These are phyloP conservation scores for Rhinocladiella mackenziei DNA, from an alignment of 2,329 filamentous ascomycete genomes.

Conservation along the genomic window DNA sequence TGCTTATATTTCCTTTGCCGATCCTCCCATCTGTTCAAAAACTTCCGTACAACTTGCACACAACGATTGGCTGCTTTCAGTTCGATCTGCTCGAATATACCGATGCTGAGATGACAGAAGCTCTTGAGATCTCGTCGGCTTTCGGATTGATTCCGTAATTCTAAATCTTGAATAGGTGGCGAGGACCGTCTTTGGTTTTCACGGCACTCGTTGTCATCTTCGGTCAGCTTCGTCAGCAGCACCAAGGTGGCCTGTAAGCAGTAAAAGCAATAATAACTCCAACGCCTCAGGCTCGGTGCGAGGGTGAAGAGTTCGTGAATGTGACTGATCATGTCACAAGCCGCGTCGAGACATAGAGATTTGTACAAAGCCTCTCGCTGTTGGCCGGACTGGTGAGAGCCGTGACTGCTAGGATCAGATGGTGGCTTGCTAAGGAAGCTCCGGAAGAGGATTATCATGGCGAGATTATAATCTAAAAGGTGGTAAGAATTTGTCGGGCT, in stretches of 20 bases:
- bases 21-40: not conserved
- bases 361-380: too few relatives aligned
- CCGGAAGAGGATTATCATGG: constrained; percentile 1
- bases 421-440: not conserved
- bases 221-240: constrained; percentile 13
- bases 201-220: not conserved
- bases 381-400: constrained; percentile 10
- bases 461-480: constrained; percentile 7
- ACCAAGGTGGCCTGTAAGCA: constrained; percentile 1
- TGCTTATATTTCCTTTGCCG: too few relatives aligned
- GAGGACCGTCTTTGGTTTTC: too few relatives aligned
- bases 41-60: not conserved
- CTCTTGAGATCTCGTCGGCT: not conserved
- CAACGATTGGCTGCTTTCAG: not conserved
- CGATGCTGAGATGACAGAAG: not conserved
- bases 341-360: constrained; percentile 26
- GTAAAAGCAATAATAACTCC: constrained; percentile 16
- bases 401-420: constrained; percentile 12
- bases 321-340: constrained; percentile 28
- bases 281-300: constrained; percentile 13
- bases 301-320: constrained; percentile 28
- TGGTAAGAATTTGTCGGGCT: not conserved
- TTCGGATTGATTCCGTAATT: not conserved
- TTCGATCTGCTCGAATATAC: not conserved
- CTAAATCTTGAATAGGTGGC: not conserved